Base-by-base conservation (phyloP, 495 filamentous ascomycete genomes). In the Hypoxylon cercidicola region DNA sequence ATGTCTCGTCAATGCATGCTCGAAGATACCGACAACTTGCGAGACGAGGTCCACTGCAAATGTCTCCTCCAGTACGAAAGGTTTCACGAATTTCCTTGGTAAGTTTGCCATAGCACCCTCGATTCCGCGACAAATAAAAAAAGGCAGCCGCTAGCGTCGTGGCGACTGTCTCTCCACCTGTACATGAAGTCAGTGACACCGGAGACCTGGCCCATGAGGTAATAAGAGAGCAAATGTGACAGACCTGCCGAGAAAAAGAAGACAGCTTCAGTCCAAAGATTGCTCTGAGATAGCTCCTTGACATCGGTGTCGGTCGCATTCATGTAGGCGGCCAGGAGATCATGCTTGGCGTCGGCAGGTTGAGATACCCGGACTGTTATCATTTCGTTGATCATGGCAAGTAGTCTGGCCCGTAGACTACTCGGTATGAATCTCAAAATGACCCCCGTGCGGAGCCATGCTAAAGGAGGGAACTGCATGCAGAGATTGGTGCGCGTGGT, bases 1-100 rank as follows among this genome's bases (percentile, higher is more conserved):
- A 71, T 0, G 82, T 68, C 57, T 90, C 88, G 55, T 89, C 84
- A 55, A 89, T 84, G 66, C 82, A 79, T 3, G 76, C 78, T n/a
- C 74, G 74, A 3, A 74, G 69, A 49, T 83, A 78, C 62, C 78
- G 77, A 15, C 82, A 70, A 4, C 79, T 80, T 10, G 79, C 68
- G 0, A 89, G 72, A 25, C 82, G 83, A 3, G 66, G 73, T 0
- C 62, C 61, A 32, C 30, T 32, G 30, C 30, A 32, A 32, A 32
- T 32, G 30, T 32, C 30, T 32, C 30, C 30, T 32, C 30, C 30
- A 32, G 30, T 10, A 32, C 30, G 30, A 32, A 32, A 32, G 30
- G 30, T 32, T 5, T 19, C 16, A 2, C 37, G 39, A 18, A 84
- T 82, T 0, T 81, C 77, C 9, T 75, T 72, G 16, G 66, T 57